A percentile compares a stretch with the other conserved stretches of the same genome.
These are phyloP conservation scores for barrel medic (Medicago truncatula) DNA, from an alignment of 306 rosid genomes.

Conservation along the genomic window DNA sequence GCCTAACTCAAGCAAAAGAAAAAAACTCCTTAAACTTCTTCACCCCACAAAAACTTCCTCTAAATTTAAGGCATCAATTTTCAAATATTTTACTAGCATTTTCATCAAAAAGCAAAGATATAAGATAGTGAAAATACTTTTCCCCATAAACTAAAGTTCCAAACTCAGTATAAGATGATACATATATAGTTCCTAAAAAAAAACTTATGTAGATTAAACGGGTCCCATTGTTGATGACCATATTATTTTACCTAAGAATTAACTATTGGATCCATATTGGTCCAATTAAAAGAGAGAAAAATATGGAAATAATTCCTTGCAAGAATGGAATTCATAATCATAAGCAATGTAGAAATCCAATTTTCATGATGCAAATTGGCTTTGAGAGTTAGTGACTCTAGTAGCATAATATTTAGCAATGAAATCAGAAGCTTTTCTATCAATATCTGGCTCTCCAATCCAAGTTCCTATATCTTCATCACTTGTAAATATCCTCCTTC, in stretches of 20 bases:
- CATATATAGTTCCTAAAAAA: no score
- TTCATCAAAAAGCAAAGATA: no score
- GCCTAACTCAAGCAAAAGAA: no score
- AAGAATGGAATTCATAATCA: constrained; percentile 4
- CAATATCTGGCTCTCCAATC: constrained; percentile 83
- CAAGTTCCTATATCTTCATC: constrained; percentile 69
- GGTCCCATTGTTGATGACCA: background rate
- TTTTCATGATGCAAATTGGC: constrained; percentile 46
- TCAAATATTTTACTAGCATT: no score
- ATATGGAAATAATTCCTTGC: background rate
- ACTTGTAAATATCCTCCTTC: constrained; percentile 62
- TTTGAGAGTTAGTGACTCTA: constrained; percentile 52
- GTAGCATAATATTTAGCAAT: constrained; percentile 68
- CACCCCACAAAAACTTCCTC: no score
- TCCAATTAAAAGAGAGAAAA: background rate
- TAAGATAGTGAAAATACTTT: no score
- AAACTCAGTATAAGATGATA: no score
- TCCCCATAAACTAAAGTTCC: no score
- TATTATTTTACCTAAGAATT: constrained; percentile 20
- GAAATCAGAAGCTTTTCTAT: constrained; percentile 72
- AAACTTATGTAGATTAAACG: background rate
- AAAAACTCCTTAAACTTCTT: no score
- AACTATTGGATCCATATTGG: constrained; percentile 21
- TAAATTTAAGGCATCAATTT: no score
- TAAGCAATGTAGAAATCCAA: background rate